phyloP scores from a whole-genome alignment of 1,284 basidiomycete genomes.

The Rhodofomes roseus region DNA sequence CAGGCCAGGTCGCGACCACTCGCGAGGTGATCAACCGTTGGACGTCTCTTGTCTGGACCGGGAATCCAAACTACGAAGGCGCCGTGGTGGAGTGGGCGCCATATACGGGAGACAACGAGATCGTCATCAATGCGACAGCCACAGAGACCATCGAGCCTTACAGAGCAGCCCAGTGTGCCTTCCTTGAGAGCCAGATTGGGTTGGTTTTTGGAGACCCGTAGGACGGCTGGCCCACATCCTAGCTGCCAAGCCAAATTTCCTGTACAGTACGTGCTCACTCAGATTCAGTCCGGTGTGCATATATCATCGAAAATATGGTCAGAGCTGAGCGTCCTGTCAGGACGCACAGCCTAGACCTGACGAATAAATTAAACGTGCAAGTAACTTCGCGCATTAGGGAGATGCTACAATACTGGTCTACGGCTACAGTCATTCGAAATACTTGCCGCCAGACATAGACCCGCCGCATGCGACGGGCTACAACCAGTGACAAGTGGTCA shows the following conservation, averaged over 20 bases:
- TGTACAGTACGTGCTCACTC: too few species aligned
- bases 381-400: not conserved
- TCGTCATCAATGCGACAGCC: conserved; percentile 6
- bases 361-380: not conserved
- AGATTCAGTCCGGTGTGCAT: not conserved
- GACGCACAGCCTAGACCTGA: not conserved
- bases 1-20: conserved; percentile 8
- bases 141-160: conserved; percentile 11
- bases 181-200: conserved; percentile 8
- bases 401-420: not conserved
- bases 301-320: not conserved
- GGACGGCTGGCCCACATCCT: too few species aligned
- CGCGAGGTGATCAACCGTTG: conserved; percentile 11
- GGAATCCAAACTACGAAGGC: conserved; percentile 13
- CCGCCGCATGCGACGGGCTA: not conserved
- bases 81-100: conserved; percentile 10
- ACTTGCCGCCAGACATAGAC: not conserved
- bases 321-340: not conserved
- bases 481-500: not conserved
- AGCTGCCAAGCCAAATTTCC: too few species aligned
- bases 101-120: conserved; percentile 12
- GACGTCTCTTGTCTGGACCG: conserved; percentile 13
- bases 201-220: conserved; percentile 8
- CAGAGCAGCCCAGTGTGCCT: conserved; percentile 10
- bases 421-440: conserved; percentile 1